Percentiles rank a stretch among this genome's conserved stretches.
phyloP scores from a whole-genome alignment of 495 filamentous ascomycete species.

The Lophiotrema nucula region DNA sequence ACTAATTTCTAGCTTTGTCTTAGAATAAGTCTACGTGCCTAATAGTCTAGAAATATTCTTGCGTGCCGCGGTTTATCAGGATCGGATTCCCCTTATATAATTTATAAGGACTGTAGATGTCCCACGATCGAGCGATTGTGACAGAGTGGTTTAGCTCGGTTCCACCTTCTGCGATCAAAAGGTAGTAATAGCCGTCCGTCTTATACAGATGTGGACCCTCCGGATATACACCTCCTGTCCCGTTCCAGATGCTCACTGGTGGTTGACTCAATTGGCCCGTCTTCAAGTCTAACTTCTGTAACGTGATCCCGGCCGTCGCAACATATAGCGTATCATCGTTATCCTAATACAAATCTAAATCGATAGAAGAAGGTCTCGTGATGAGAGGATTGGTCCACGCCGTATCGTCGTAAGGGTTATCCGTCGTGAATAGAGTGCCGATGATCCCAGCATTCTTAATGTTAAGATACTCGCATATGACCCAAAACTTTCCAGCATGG shows the following conservation, averaged over 20 bases:
- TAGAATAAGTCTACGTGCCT: constrained; percentile 51
- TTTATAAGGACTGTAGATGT: constrained; percentile 56
- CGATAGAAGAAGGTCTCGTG: neutral
- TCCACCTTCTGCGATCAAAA: constrained; percentile 66
- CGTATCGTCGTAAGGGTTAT: neutral
- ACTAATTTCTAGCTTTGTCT: constrained; percentile 53
- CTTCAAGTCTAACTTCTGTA: neutral
- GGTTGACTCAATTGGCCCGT: neutral
- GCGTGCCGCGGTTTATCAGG: constrained; percentile 51
- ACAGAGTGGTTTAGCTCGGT: constrained; percentile 55
- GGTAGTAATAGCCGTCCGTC: constrained; percentile 64
- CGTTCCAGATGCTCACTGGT: constrained; percentile 44
- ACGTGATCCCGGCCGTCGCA: neutral
- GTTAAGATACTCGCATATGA: constrained; percentile 7
- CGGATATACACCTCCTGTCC: constrained; percentile 50
- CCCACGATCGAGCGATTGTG: constrained; percentile 46
- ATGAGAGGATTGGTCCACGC: neutral
- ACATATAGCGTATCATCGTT: neutral
- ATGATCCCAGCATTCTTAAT: neutral
- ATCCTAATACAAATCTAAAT: neutral
- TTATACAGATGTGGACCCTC: constrained; percentile 67
- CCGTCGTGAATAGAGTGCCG: neutral
- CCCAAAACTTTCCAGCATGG: constrained; percentile 5
- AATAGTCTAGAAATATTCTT: constrained; percentile 49
- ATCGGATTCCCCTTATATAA: constrained; percentile 51